phyloP scores from a whole-genome alignment of 2,329 filamentous ascomycete genomes.

The Chaetoscypha palmicola region DNA sequence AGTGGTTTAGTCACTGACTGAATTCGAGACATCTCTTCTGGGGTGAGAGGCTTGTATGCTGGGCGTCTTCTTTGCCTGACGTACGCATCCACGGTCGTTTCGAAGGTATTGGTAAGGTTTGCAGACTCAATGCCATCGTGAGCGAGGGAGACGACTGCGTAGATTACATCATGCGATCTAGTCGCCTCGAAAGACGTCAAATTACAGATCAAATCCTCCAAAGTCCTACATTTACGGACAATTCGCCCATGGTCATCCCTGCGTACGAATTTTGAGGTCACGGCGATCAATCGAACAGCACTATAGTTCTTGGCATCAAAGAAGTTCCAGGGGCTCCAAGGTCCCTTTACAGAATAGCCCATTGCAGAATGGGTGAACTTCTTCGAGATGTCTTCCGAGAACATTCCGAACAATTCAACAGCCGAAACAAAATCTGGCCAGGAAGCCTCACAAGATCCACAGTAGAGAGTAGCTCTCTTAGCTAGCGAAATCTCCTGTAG shows the following conservation, averaged over 20 bases:
- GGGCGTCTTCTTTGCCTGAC: not conserved
- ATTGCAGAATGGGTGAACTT: too few relatives aligned
- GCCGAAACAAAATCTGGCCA: not conserved
- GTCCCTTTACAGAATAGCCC: too few relatives aligned
- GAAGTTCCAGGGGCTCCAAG: not conserved
- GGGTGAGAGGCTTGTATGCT: not conserved
- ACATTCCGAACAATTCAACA: not conserved
- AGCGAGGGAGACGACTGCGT: not conserved
- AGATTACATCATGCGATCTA: not conserved
- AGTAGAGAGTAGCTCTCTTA: not conserved
- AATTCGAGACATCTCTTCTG: not conserved
- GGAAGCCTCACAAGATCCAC: not conserved
- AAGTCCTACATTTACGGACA: not conserved
- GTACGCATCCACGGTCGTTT: not conserved
- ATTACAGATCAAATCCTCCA: not conserved
- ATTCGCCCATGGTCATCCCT: not conserved
- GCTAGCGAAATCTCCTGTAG: slow-evolving; percentile 2
- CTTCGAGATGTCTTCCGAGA: not conserved
- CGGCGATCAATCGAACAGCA: not conserved
- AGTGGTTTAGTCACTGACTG: not conserved
- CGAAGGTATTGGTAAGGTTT: not conserved
- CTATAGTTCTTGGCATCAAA: not conserved
- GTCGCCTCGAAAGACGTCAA: not conserved
- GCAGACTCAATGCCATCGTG: not conserved
- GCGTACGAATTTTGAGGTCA: not conserved